Percentiles rank a stretch among this genome's conserved stretches.
Conservation (phyloP, 2,329 filamentous ascomycete genomes). For the Mollisiaceae sp. region DNA sequence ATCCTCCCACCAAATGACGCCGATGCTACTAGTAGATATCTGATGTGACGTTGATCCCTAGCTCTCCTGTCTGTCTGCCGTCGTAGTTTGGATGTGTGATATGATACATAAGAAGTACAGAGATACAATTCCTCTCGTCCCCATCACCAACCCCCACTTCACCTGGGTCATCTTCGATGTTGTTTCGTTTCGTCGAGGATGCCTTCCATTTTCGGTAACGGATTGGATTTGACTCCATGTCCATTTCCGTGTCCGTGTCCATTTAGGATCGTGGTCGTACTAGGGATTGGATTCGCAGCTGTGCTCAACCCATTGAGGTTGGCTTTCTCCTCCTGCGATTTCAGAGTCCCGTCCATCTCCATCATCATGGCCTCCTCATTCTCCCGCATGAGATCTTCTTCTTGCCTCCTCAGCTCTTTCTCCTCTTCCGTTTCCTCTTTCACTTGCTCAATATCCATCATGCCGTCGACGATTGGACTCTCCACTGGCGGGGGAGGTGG, state of each 20-base stretch:
- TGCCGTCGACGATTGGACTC: not conserved
- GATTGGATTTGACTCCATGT: no score
- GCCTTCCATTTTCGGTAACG: not conserved
- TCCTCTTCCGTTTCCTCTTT: slow-evolving; percentile 34
- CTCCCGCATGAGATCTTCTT: slow-evolving; percentile 42
- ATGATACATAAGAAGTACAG: slow-evolving; percentile 11
- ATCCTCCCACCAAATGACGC: not conserved
- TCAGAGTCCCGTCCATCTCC: slow-evolving; percentile 32
- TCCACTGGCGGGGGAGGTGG: slow-evolving; percentile 24
- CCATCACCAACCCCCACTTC: not conserved
- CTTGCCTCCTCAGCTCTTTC: slow-evolving; percentile 31
- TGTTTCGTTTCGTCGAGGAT: not conserved
- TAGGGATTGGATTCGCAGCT: not conserved
- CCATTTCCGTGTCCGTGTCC: slow-evolving; percentile 8
- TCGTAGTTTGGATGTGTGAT: not conserved
- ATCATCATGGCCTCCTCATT: slow-evolving; percentile 41
- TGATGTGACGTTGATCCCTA: not conserved
- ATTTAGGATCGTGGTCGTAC: no score
- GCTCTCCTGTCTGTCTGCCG: not conserved
- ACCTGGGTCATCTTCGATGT: not conserved
- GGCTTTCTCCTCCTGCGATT: slow-evolving; percentile 11
- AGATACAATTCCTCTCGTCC: not conserved
- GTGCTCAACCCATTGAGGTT: not conserved
- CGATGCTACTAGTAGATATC: not conserved
- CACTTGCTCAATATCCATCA: not conserved